Evolutionary conservation across 495 filamentous ascomycete species (phyloP), one percentile per base, ranked within the genome.

Genomic region (Polyplosphaeria fusca): DNA sequence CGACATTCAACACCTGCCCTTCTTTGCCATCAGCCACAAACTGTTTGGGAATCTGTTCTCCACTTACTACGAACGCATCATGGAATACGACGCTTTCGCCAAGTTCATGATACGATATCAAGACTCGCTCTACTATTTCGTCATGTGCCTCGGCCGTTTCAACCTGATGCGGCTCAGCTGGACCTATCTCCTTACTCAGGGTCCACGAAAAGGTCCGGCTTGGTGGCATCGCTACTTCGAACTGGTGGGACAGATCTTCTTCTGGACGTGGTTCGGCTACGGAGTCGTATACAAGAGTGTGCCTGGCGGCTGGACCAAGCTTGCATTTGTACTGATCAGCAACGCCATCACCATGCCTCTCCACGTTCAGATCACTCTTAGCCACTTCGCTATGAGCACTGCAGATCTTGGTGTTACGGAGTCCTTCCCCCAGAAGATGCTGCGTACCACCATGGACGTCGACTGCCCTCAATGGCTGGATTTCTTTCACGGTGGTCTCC

Each of bases 391-490:
- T 53, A 98, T 97, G 93, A 90, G 85, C 60, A 97, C 93, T 0
- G 82, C 89, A 5, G 93, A 97, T 64, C 75, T 96, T 23, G 93
- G 93, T 1, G 78, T 85, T 2, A 75, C 84, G 51, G 93, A 98
- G 73, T 92, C 87, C 13, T 98, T 97, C 70, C 85, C 93, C 2
- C 93, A 98, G 74, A 89, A 86, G 71, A 96, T 96, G 93, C 79
- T 98, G 45, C 81, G 93, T 52, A 98, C 93, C 11, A 96, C 93
- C 5, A 96, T 96, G 93, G 93, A 98, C 57, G 86, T 98, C 16
- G 92, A 96, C 68, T 98, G 93, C 68, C 89, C 93, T 1, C 75
- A 83, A 25, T 98, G 93, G 93, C 77, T 98, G 16, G 93, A 98
- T 66, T 98, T 94, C 70, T 82, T 98, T 70, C 93, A 98, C 65